Percentiles rank a stretch among this genome's conserved stretches.
Conservation (phyloP, 2,329 filamentous ascomycete species). For the Diplodia seriata region DNA sequence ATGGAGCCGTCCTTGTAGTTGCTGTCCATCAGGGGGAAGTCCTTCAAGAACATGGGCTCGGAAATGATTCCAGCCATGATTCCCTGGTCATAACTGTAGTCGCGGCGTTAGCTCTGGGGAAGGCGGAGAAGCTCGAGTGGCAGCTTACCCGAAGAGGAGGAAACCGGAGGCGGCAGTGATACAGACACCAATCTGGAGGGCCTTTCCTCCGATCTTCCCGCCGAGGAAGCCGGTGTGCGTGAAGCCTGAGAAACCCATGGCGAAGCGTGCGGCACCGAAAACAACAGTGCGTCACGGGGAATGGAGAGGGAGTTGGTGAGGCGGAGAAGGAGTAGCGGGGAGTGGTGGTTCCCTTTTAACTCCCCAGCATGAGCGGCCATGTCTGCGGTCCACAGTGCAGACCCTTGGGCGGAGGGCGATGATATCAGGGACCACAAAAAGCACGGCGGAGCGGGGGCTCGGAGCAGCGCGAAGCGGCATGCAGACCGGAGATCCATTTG, state of each 20-base stretch:
- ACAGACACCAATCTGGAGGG: slow-evolving; percentile 46
- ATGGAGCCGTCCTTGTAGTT: slow-evolving; percentile 46
- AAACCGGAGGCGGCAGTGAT: slow-evolving; percentile 56
- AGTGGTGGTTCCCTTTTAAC: slow-evolving; percentile 5
- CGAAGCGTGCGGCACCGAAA: not conserved
- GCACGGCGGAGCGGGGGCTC: not conserved
- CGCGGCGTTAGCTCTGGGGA: not conserved
- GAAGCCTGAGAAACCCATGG: slow-evolving; percentile 31
- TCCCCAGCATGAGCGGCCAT: not conserved
- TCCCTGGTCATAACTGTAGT: slow-evolving; percentile 37
- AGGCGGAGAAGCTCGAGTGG: not conserved
- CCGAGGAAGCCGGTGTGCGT: slow-evolving; percentile 30
- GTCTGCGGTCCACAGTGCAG: slow-evolving; percentile 16
- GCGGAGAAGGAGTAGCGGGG: not conserved
- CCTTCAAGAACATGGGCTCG: slow-evolving; percentile 43
- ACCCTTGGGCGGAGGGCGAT: slow-evolving; percentile 25
- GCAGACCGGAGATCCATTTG: not conserved
- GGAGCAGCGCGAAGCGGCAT: not conserved
- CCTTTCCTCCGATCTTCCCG: slow-evolving; percentile 36
- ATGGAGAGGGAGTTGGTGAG: not conserved
- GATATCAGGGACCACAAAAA: slow-evolving; percentile 29
- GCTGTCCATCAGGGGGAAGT: slow-evolving; percentile 48
- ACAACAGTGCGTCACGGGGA: not conserved
- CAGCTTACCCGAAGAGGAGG: slow-evolving; percentile 53
- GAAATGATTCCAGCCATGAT: slow-evolving; percentile 53